phyloP scores from a whole-genome alignment of 2,329 filamentous ascomycete species.

The Fusarium poae region DNA sequence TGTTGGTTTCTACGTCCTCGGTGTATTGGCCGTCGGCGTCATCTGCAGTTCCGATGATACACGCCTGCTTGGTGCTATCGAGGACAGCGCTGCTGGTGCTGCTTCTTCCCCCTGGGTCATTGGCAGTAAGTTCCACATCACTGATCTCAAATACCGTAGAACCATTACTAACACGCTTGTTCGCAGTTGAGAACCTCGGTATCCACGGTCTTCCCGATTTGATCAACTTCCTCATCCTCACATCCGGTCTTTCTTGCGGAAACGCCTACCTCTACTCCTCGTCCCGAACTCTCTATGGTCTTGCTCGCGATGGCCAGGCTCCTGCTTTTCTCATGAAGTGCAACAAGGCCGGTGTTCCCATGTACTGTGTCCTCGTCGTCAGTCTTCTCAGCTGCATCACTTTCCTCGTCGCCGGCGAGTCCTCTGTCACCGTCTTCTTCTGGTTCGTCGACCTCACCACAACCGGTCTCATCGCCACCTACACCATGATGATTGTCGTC shows the following conservation, averaged over 20 bases:
- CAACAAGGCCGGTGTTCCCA: constrained; percentile 69
- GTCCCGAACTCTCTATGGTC: constrained; percentile 61
- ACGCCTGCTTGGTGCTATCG: constrained; percentile 57
- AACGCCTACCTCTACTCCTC: constrained; percentile 64
- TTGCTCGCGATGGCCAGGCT: constrained; percentile 61
- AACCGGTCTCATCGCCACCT: constrained; percentile 69
- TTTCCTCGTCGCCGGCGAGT: constrained; percentile 63
- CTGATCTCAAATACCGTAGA: accelerated
- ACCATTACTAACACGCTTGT: constrained; percentile 10
- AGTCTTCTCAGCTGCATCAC: constrained; percentile 63
- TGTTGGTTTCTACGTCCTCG: constrained; percentile 77
- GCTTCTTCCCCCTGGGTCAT: constrained; percentile 72
- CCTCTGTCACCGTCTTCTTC: constrained; percentile 62
- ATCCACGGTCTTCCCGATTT: constrained; percentile 66
- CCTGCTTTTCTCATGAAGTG: constrained; percentile 66
- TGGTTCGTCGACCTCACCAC: constrained; percentile 69
- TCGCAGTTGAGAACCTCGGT: constrained; percentile 60
- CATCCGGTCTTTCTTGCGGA: constrained; percentile 59
- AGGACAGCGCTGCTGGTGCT: constrained; percentile 66
- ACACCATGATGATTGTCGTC: constrained; percentile 58
- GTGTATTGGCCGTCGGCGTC: constrained; percentile 68
- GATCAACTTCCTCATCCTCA: constrained; percentile 73
- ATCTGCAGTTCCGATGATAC: constrained; percentile 65
- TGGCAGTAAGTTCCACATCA: constrained; percentile 47
- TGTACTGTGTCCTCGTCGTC: constrained; percentile 65